These are phyloP conservation scores for Chaetothyriales sp. DNA, from an alignment of 2,329 filamentous ascomycete genomes.

Conservation along the genomic window DNA sequence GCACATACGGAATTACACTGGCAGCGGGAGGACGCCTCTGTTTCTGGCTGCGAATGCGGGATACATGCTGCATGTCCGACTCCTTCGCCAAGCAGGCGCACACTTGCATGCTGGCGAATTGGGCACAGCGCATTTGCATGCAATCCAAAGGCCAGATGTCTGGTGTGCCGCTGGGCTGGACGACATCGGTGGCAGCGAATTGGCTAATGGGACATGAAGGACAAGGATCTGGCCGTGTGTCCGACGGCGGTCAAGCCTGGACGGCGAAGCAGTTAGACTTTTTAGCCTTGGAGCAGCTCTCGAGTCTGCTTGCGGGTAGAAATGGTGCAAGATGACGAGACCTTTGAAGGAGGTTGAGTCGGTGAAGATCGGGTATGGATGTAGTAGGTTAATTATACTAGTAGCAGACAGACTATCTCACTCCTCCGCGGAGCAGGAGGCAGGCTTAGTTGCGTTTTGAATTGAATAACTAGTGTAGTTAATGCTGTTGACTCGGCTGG, in stretches of 20 bases:
- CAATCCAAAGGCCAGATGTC: constrained; percentile 26
- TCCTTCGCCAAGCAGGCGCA: constrained; percentile 41
- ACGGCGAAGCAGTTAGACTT: neutral
- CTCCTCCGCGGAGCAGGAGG: too few species aligned
- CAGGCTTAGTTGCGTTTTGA: too few species aligned
- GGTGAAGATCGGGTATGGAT: neutral
- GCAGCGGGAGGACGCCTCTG: constrained; percentile 37
- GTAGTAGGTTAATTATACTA: too few species aligned
- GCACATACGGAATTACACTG: constrained; percentile 43
- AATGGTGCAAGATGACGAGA: neutral
- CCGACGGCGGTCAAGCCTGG: too few species aligned
- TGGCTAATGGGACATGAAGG: neutral
- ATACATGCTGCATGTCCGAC: constrained; percentile 37
- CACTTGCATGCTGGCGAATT: constrained; percentile 45
- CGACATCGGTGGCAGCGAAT: neutral
- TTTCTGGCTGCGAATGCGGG: constrained; percentile 45
- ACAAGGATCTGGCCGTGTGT: neutral
- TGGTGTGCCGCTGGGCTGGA: constrained; percentile 31
- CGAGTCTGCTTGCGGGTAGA: too few species aligned
- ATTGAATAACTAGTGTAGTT: too few species aligned
- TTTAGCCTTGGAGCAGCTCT: neutral
- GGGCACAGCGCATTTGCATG: constrained; percentile 36
- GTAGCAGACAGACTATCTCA: too few species aligned
- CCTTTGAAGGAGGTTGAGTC: neutral
- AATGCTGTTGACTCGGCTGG: too few species aligned